Conservation (phyloP, 768 basidiomycete genomes). For the Collybiopsis luxurians region DNA sequence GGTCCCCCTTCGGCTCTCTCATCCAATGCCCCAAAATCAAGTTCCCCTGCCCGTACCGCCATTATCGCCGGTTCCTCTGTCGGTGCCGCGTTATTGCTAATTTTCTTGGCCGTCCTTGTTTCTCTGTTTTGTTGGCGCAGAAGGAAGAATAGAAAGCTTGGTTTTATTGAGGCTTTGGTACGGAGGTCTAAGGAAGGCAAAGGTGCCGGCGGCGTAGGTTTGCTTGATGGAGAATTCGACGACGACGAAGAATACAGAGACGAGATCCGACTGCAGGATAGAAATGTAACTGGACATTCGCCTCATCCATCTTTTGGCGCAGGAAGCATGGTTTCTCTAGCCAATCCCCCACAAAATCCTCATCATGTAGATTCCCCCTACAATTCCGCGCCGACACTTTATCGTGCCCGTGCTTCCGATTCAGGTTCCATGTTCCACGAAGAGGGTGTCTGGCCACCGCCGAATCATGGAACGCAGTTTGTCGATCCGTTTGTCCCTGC, state of each 20-base stretch:
- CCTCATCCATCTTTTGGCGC: constrained; percentile 3
- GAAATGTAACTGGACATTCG: constrained; percentile 5
- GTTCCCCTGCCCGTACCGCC: constrained; percentile 26
- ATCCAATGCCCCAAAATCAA: constrained; percentile 13
- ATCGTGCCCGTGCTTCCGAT: constrained; percentile 38
- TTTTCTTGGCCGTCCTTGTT: constrained; percentile 31
- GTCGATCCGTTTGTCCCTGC: constrained; percentile 35
- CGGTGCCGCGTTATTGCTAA: constrained; percentile 28
- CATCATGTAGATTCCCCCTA: constrained; percentile 3
- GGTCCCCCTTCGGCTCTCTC: constrained; percentile 28
- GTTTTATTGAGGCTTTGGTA: constrained; percentile 25
- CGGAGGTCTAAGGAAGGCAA: constrained; percentile 18
- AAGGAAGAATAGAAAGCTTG: constrained; percentile 30
- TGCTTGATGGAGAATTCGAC: constrained; percentile 34
- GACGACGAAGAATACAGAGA: constrained; percentile 29
- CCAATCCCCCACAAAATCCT: constrained; percentile 5
- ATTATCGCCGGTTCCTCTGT: constrained; percentile 41
- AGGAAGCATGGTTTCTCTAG: constrained; percentile 5
- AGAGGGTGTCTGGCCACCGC: constrained; percentile 42
- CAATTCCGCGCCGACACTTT: constrained; percentile 29
- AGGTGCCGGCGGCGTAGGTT: constrained; percentile 21
- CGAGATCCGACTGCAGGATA: constrained; percentile 14
- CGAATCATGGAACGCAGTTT: constrained; percentile 26
- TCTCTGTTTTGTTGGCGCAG: constrained; percentile 35
- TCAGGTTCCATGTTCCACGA: constrained; percentile 47